Base-by-base conservation (phyloP, 2,329 filamentous ascomycete species). In the Fusarium virguliforme region DNA sequence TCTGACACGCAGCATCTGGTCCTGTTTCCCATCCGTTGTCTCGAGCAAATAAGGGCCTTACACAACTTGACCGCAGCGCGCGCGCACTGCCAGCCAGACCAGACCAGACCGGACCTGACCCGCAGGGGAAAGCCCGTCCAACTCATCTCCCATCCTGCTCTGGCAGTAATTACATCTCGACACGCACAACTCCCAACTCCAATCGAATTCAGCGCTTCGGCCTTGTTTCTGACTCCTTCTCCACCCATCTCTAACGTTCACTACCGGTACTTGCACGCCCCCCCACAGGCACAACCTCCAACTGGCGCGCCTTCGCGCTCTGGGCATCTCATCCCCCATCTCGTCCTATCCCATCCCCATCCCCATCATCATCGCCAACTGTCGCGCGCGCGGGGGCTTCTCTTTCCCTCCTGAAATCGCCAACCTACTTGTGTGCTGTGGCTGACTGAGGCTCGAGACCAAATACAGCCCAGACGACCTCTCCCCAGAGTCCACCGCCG, bases 181-280 rank as follows among this genome's bases (percentile, higher is more conserved):
- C 18, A 18, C 43, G 26, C 43, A 30, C 28, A 15, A 48, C 43
- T 48, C 15, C 26, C 30, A 35, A 34, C 65, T 59, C 57, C 65
- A 72, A 61, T 65, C 54, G 26, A n/a, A 28, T n/a, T 24, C 57
- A 65, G 54, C 58, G 37, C 61, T 63, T 62, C 54, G 34, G 61
- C 65, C 54, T 60, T 62, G 43, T 65, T 34, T 54, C 65, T 46
- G 26, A 55, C 58, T 32, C 22, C 50, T 54, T 66, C 65, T 60
- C 68, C 61, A 72, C 68, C 50, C 54, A 69, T 71, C 68, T 71
- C 61, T 69, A 62, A 71, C 68, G 58, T 60, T 54, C 68, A 70
- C 68, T 71, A 66, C 58, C 62, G 54, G 60, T 48, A 65, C 48
- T 69, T 66, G 54, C 57, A 46, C 37, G 8, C 68, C 61, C 68